phyloP scores from a whole-genome alignment of 805 yeast species.

The Groenewaldozyma salmanticensis region DNA sequence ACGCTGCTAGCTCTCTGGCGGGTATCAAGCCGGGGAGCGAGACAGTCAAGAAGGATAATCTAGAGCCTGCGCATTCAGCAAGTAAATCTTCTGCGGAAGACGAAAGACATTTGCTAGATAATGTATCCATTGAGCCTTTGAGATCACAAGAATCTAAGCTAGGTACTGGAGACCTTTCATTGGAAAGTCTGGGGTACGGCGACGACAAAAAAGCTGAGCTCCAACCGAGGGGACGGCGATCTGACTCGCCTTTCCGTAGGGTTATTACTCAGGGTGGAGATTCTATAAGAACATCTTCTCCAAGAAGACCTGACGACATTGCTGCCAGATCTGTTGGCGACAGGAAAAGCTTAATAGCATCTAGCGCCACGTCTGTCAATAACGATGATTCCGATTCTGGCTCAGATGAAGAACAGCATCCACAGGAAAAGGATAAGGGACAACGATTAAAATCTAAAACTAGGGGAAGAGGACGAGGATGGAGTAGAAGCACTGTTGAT shows the following conservation, averaged over 20 bases:
- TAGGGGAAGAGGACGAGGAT: neutral
- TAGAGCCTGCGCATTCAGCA: neutral
- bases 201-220: neutral
- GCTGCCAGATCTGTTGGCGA: too few species aligned
- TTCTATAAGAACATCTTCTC: neutral
- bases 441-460: neutral
- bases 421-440: too few species aligned
- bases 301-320: neutral
- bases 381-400: neutral
- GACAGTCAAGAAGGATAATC: neutral
- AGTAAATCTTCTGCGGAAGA: conserved; percentile 1
- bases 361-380: neutral
- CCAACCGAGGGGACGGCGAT: too few species aligned
- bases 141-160: conserved; percentile 21
- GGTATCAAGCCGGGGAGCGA: conserved; percentile 12
- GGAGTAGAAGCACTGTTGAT: neutral
- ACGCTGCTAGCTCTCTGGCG: conserved; percentile 13
- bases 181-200: conserved; percentile 18
- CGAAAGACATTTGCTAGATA: conserved; percentile 3
- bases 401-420: neutral
- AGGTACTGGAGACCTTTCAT: conserved; percentile 26
- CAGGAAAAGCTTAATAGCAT: neutral
- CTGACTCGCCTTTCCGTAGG: too few species aligned
- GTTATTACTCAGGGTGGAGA: neutral
- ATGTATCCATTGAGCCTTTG: conserved; percentile 16